A percentile compares a stretch with the other conserved stretches of the same genome.
Evolutionary conservation across 2,329 filamentous ascomycete species (phyloP).

Genomic region (Anthostomella pinea): DNA sequence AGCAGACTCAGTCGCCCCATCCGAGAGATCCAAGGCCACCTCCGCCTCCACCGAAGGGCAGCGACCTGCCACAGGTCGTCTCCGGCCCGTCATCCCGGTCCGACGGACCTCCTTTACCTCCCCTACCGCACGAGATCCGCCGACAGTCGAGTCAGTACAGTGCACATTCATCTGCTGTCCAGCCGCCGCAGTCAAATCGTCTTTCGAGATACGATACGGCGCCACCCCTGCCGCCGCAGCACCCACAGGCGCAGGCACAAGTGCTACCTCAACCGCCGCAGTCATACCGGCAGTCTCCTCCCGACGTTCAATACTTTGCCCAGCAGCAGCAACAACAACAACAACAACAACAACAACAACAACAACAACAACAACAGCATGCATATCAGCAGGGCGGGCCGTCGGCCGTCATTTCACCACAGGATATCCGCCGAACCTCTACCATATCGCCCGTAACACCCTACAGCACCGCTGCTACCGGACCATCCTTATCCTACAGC

Average conservation of each 20-base stretch:
- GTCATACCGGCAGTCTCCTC: constrained; percentile 25
- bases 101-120: constrained; percentile 33
- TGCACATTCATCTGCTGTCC: constrained; percentile 11
- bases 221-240: constrained; percentile 31
- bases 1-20: constrained; percentile 33
- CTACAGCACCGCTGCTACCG: constrained; percentile 13
- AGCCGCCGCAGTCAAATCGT: constrained; percentile 22
- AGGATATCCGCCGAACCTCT: constrained; percentile 17
- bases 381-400: constrained; percentile 20
- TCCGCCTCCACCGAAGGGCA: constrained; percentile 54
- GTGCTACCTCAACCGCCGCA: constrained; percentile 21
- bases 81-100: constrained; percentile 32
- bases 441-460: constrained; percentile 16
- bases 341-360: constrained; percentile 27
- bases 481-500: constrained; percentile 9
- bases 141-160: constrained; percentile 26
- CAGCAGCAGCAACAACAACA: constrained; percentile 24
- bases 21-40: constrained; percentile 39
- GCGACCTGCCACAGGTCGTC: constrained; percentile 27
- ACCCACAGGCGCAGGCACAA: constrained; percentile 25
- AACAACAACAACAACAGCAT: constrained; percentile 22
- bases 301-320: constrained; percentile 24
- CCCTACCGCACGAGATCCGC: constrained; percentile 32
- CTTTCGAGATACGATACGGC: constrained; percentile 34
- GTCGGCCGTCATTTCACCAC: too few relatives aligned